Percentiles rank a stretch among this genome's conserved stretches.
phyloP scores from a whole-genome alignment of 192 early-diverging fungal species.

The Gamsiella multidivaricata region DNA sequence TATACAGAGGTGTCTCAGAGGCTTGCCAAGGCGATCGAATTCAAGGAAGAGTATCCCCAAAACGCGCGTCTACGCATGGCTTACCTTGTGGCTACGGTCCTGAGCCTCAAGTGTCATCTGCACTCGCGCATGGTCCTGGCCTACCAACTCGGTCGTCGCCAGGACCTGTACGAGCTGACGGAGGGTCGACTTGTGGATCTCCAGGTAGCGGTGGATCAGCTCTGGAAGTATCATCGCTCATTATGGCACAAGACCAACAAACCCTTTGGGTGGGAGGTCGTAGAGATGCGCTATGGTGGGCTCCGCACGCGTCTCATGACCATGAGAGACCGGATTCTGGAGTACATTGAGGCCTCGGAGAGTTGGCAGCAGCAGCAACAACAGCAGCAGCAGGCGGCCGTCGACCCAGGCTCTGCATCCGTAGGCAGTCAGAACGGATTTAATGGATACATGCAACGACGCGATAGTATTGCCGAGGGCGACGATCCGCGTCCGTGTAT shows the following conservation, averaged over 20 bases:
- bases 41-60: conserved; percentile 67
- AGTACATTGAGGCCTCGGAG: conserved; percentile 60
- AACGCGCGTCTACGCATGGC: conserved; percentile 77
- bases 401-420: background rate
- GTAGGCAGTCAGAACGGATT: conserved; percentile 52
- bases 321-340: conserved; percentile 74
- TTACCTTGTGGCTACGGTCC: conserved; percentile 71
- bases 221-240: conserved; percentile 85
- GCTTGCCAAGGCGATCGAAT: conserved; percentile 61
- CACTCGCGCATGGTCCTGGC: conserved; percentile 71
- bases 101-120: conserved; percentile 77
- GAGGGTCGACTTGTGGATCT: conserved; percentile 67
- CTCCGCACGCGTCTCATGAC: conserved; percentile 71
- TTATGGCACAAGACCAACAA: conserved; percentile 84
- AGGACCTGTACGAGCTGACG: conserved; percentile 65
- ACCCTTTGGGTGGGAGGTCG: conserved; percentile 88
- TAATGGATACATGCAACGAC: conserved; percentile 45
- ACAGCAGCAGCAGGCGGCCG: conserved; percentile 10
- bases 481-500: conserved; percentile 53
- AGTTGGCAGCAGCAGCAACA: conserved; percentile 3
- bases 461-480: conserved; percentile 24
- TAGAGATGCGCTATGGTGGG: conserved; percentile 88
- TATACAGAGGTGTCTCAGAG: conserved; percentile 67
- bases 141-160: conserved; percentile 65
- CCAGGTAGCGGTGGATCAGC: conserved; percentile 70